Evolutionary conservation across 257 asterid genomes (phyloP).

Genomic region (Paraleonurus japonicus): DNA sequence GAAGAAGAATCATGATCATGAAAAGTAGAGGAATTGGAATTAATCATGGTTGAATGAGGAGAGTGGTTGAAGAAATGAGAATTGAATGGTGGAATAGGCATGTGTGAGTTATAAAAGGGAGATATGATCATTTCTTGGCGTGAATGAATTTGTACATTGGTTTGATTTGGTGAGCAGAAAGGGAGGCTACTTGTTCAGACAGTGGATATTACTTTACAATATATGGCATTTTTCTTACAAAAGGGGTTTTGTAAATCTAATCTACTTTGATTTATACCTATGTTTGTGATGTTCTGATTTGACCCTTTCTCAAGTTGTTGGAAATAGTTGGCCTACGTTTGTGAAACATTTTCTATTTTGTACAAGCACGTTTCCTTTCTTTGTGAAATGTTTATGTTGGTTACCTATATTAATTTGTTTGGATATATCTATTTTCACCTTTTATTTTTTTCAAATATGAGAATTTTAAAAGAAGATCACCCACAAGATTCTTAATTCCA

Average conservation of each 20-base stretch:
- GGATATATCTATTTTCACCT: background rate
- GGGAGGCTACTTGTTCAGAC: background rate
- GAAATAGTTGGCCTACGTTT: conserved; percentile 38
- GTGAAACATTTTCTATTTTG: background rate
- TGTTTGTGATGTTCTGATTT: conserved; percentile 9
- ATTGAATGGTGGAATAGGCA: conserved; percentile 28
- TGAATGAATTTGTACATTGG: conserved; percentile 29
- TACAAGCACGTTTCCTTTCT: background rate
- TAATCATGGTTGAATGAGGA: conserved; percentile 44
- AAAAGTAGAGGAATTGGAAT: background rate
- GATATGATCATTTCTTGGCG: conserved; percentile 25
- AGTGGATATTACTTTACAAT: background rate
- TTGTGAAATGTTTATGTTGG: conserved; percentile 1
- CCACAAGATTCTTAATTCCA: background rate
- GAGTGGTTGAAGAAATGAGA: conserved; percentile 37
- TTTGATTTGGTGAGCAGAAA: conserved; percentile 49
- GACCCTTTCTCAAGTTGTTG: conserved; percentile 30
- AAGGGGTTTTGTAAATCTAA: background rate
- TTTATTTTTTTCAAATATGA: background rate
- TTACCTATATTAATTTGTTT: conserved; percentile 7
- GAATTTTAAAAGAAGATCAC: too few species aligned
- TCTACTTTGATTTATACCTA: background rate
- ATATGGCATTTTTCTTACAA: conserved; percentile 30
- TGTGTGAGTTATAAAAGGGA: conserved; percentile 38
- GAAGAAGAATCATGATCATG: conserved; percentile 10